Percentiles rank a stretch among this genome's conserved stretches.
Conservation (phyloP, 2,329 filamentous ascomycete species). For the Cordyceps cicadae region DNA sequence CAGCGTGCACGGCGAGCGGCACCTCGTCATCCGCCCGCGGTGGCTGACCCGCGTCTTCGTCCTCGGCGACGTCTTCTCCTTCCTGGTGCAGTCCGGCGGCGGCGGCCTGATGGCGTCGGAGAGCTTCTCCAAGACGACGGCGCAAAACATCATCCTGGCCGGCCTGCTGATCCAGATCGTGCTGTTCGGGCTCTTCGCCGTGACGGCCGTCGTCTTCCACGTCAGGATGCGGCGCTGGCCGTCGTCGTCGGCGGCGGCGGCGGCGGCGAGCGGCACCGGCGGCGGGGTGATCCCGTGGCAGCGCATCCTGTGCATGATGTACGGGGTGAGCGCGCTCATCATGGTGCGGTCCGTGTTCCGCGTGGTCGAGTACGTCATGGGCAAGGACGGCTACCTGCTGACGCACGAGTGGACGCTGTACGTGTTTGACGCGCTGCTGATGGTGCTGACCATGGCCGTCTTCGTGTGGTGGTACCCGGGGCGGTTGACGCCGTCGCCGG, state of each 20-base stretch:
- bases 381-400: slow-evolving; percentile 31
- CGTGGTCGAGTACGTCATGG: slow-evolving; percentile 39
- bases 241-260: no score
- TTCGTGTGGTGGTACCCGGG: slow-evolving; percentile 18
- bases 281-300: slow-evolving; percentile 23
- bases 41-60: slow-evolving; percentile 50
- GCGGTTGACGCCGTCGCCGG: slow-evolving; percentile 5
- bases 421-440: slow-evolving; percentile 30
- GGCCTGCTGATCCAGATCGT: slow-evolving; percentile 50
- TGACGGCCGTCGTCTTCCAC: slow-evolving; percentile 42
- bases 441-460: slow-evolving; percentile 17
- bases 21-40: slow-evolving; percentile 24
- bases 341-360: slow-evolving; percentile 37
- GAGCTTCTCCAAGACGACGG: slow-evolving; percentile 23
- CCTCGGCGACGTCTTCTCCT: slow-evolving; percentile 42
- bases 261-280: slow-evolving; percentile 1
- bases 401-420: slow-evolving; percentile 35
- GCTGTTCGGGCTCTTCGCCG: slow-evolving; percentile 48
- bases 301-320: slow-evolving; percentile 28
- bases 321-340: slow-evolving; percentile 30
- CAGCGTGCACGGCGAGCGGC: slow-evolving; percentile 27
- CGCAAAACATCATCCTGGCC: slow-evolving; percentile 45
- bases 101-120: slow-evolving; percentile 26
- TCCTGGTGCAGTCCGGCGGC: slow-evolving; percentile 41
- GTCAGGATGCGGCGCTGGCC: slow-evolving; percentile 19